Percentiles rank a stretch among this genome's conserved stretches.
These are phyloP conservation scores for Hansenula lynferdii DNA, from an alignment of 1,139 yeast species.

Conservation along the genomic window DNA sequence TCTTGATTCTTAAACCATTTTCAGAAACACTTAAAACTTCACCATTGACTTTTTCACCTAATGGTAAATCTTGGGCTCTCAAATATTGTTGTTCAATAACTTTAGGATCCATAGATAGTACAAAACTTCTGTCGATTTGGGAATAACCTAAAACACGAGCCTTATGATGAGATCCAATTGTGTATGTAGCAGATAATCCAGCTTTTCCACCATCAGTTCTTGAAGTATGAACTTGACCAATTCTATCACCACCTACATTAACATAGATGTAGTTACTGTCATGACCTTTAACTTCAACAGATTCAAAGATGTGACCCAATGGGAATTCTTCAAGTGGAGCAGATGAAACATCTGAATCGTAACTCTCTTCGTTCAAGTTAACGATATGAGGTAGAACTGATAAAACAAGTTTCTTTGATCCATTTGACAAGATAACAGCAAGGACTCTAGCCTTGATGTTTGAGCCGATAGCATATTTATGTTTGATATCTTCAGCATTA, in stretches of 20 bases:
- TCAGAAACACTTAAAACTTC: conserved; percentile 64
- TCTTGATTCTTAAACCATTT: conserved; percentile 64
- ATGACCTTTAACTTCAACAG: conserved; percentile 53
- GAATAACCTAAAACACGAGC: conserved; percentile 79
- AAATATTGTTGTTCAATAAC: conserved; percentile 62
- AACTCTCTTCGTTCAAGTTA: conserved; percentile 21
- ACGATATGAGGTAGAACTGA: conserved; percentile 60
- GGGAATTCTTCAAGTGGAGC: conserved; percentile 66
- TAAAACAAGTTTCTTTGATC: conserved; percentile 55
- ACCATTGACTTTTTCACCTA: conserved; percentile 61
- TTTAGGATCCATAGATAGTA: conserved; percentile 64
- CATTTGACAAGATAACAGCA: conserved; percentile 53
- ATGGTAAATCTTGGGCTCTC: conserved; percentile 64
- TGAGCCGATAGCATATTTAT: conserved; percentile 62
- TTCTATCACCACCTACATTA: conserved; percentile 49
- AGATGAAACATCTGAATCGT: conserved; percentile 23
- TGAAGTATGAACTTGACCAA: conserved; percentile 72
- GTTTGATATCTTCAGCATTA: conserved; percentile 45
- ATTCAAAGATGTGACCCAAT: conserved; percentile 66
- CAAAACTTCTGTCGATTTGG: conserved; percentile 57
- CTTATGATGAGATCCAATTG: conserved; percentile 58
- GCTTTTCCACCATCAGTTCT: conserved; percentile 50
- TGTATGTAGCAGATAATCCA: conserved; percentile 40
- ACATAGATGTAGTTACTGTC: conserved; percentile 54
- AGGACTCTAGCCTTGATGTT: conserved; percentile 65